Conservation (phyloP, 805 yeast species). For the Groenewaldozyma tartarivorans region DNA sequence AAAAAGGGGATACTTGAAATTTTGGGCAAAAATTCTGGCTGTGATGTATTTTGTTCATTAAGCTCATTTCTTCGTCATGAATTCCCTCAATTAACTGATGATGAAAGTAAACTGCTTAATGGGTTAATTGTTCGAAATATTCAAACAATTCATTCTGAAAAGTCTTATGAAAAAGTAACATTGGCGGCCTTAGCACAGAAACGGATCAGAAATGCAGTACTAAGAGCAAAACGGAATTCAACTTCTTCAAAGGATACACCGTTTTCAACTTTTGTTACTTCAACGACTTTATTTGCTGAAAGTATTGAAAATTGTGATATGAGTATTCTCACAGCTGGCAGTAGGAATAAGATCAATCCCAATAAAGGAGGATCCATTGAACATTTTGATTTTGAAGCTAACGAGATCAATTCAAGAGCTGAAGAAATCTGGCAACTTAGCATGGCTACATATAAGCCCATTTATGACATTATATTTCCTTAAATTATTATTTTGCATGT, state of each 20-base stretch:
- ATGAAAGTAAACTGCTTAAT: slow-evolving; percentile 10
- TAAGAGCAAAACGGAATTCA: too few relatives aligned
- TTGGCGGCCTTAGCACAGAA: slow-evolving; percentile 12
- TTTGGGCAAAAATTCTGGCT: neutral
- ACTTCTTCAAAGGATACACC: too few relatives aligned
- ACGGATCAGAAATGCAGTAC: slow-evolving; percentile 13
- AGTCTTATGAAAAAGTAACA: neutral
- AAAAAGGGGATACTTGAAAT: slow-evolving; percentile 7
- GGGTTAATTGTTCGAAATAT: slow-evolving; percentile 11
- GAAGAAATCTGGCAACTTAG: slow-evolving; percentile 13
- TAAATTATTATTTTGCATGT: too few relatives aligned
- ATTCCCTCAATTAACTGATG: slow-evolving; percentile 12
- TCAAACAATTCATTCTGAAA: neutral
- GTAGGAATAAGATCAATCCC: neutral
- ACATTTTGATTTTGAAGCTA: slow-evolving; percentile 12
- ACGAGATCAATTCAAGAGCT: slow-evolving; percentile 9
- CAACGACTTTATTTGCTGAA: too few relatives aligned
- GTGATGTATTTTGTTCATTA: slow-evolving; percentile 1
- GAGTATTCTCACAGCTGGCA: neutral
- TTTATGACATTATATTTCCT: slow-evolving; percentile 10
- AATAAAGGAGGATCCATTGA: slow-evolving; percentile 5
- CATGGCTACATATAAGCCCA: slow-evolving; percentile 14
- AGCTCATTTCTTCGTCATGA: slow-evolving; percentile 9
- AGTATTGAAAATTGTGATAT: too few relatives aligned
- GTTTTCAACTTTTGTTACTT: too few relatives aligned